A percentile compares a stretch with the other conserved stretches of the same genome.
These are phyloP conservation scores for Penicillium atrosanguineum DNA, from an alignment of 495 filamentous ascomycete species.

Conservation along the genomic window DNA sequence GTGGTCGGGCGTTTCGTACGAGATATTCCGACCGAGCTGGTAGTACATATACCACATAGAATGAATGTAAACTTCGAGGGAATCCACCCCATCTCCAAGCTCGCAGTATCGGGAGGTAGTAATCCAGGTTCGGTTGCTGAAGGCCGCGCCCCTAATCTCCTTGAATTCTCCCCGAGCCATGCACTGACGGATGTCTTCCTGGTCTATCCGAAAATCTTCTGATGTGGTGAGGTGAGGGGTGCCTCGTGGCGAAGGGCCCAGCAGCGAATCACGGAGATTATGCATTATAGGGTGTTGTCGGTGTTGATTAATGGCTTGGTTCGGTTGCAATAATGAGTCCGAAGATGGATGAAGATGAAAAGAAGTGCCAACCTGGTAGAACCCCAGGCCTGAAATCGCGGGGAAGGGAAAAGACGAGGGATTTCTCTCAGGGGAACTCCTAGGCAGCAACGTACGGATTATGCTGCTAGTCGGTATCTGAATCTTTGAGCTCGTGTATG, in stretches of 20 bases:
- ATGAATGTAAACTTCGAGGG: conserved; percentile 15
- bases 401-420: neutral
- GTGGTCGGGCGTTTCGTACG: conserved; percentile 16
- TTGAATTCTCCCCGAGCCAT: conserved; percentile 16
- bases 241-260: conserved; percentile 6
- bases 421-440: neutral
- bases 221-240: neutral
- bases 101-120: conserved; percentile 18
- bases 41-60: conserved; percentile 22
- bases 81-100: conserved; percentile 18
- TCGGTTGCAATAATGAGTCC: neutral
- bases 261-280: conserved; percentile 16
- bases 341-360: neutral
- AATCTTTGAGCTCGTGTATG: neutral
- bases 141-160: conserved; percentile 11
- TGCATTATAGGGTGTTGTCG: conserved; percentile 9
- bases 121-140: conserved; percentile 15
- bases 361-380: neutral
- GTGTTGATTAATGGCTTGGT: neutral
- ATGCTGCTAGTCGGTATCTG: neutral
- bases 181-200: conserved; percentile 7
- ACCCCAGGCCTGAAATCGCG: neutral
- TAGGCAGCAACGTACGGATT: neutral
- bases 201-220: conserved; percentile 4
- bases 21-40: conserved; percentile 12